These are phyloP conservation scores for Parathielavia appendiculata DNA, from an alignment of 495 filamentous ascomycete species.

Conservation along the genomic window DNA sequence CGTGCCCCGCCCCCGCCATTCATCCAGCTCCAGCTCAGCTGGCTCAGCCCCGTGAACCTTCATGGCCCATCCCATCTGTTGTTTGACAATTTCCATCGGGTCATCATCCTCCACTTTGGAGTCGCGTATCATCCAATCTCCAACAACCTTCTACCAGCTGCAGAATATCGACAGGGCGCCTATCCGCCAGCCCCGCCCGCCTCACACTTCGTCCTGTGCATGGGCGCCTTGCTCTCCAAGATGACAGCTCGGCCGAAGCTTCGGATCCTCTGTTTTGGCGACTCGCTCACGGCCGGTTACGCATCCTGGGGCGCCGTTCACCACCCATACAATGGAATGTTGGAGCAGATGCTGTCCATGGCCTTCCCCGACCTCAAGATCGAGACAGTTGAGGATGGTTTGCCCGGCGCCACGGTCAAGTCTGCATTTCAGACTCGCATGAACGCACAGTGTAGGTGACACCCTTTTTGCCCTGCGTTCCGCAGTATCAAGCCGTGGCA, in stretches of 20 bases:
- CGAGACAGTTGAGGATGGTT: constrained; percentile 39
- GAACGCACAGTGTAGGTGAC: constrained; percentile 37
- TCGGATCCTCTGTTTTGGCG: constrained; percentile 59
- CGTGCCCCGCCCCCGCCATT: constrained; percentile 11
- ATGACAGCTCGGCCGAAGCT: constrained; percentile 27
- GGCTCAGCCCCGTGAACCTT: constrained; percentile 10
- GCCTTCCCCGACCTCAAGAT: constrained; percentile 36
- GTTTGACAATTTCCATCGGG: too few relatives aligned
- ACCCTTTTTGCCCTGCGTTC: not conserved
- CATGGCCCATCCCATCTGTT: not conserved
- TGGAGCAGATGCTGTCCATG: constrained; percentile 37
- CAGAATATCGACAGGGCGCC: not conserved
- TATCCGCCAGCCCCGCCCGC: not conserved
- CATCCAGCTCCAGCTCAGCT: constrained; percentile 6
- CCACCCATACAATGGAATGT: constrained; percentile 48
- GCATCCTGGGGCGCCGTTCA: constrained; percentile 38
- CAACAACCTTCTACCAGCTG: not conserved
- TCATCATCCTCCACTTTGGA: not conserved
- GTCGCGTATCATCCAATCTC: not conserved
- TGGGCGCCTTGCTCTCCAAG: constrained; percentile 12
- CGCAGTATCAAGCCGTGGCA: not conserved
- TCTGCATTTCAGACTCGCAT: constrained; percentile 47
- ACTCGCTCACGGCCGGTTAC: constrained; percentile 58
- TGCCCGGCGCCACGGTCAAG: constrained; percentile 48
- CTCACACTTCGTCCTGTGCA: not conserved